A percentile compares a stretch with the other conserved stretches of the same genome.
Evolutionary conservation across 139 green algal genomes (phyloP).

Genomic region (Chlorella sp.): DNA sequence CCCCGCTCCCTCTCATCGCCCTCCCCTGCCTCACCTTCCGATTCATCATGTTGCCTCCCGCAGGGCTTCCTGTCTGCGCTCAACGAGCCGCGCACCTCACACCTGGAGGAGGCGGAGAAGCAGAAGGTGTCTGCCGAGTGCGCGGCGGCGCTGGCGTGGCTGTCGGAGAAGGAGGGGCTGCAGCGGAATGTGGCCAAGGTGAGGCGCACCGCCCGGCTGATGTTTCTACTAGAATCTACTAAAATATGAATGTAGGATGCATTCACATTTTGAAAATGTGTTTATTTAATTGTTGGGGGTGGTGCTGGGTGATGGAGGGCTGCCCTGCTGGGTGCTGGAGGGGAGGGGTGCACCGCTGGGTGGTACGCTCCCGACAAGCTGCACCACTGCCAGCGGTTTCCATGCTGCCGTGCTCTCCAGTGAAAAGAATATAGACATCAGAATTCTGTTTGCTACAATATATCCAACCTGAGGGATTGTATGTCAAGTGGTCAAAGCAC

Average conservation of each 20-base stretch:
- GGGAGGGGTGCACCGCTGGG: too few relatives aligned
- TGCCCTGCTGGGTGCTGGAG: not conserved
- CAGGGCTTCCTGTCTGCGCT: conserved; percentile 67
- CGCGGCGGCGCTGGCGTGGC: conserved; percentile 81
- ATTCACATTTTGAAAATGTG: too few relatives aligned
- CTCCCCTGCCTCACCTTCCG: conserved; percentile 12
- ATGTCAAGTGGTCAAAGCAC: too few relatives aligned
- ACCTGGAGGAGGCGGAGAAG: conserved; percentile 88
- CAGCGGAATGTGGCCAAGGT: conserved; percentile 63
- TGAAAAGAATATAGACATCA: too few relatives aligned
- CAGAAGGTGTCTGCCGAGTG: conserved; percentile 82
- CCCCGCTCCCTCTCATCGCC: not conserved
- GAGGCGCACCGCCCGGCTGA: not conserved
- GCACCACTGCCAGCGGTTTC: too few relatives aligned
- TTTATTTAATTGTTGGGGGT: too few relatives aligned
- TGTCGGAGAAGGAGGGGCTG: conserved; percentile 79
- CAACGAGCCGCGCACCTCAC: conserved; percentile 62
- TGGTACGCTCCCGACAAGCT: too few relatives aligned
- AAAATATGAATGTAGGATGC: too few relatives aligned
- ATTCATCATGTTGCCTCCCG: not conserved
- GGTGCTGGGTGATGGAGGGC: too few relatives aligned
- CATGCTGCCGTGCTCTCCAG: too few relatives aligned
- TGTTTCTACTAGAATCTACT: not conserved
- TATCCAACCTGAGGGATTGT: too few relatives aligned
- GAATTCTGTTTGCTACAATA: too few relatives aligned